Evolutionary conservation across 768 basidiomycete genomes (phyloP), one percentile per base, ranked within the genome.

Genomic region (Albatrellus ellisii): DNA sequence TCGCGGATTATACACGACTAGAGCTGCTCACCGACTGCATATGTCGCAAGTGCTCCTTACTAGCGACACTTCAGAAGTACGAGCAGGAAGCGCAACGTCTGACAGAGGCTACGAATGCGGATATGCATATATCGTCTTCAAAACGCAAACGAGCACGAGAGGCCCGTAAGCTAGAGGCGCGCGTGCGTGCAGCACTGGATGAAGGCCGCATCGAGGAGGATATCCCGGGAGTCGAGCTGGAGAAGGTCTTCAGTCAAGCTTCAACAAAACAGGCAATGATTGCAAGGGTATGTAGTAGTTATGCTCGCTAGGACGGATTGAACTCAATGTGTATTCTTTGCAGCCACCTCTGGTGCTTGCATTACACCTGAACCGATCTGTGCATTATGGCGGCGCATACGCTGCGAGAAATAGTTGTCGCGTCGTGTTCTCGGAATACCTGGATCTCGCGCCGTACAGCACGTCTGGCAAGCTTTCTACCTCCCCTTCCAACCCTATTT

Each of bases 211-310:
- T 91, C 14, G 86, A 92, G 59, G 83, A 89, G 43, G 85, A 90
- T 40, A 59, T 91, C 39, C 79, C 79, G 50, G 88, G 82, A 21
- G 66, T 92, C 43, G 75, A 74, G 51, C 64, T 92, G 50, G 87
- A 91, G 61, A 79, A 76, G 54, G 78, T 84, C 1, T 60, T 75
- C 35, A 81, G 82, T 50, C 67, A 68, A 41, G 75, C 78, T 15
- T 87, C 82, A 5, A 89, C 84, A 15, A 90, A 89, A 58, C 86
- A 87, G 57, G 79, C 83, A n/a, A 89, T 92, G 80, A 72, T 90
- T 46, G 90, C 89, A 22, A 66, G 90, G 58, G 88, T 86, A 56
- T 52, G 80, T 65, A n/a, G 31, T 39, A 3, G 22, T 42, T 29
- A 38, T 44, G 36, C 9, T 43, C 12, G 5, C 14, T 24, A 25